These are phyloP conservation scores for Pythium pectinolyticum DNA, from an alignment of 352 stramenopile genomes.

Conservation along the genomic window DNA sequence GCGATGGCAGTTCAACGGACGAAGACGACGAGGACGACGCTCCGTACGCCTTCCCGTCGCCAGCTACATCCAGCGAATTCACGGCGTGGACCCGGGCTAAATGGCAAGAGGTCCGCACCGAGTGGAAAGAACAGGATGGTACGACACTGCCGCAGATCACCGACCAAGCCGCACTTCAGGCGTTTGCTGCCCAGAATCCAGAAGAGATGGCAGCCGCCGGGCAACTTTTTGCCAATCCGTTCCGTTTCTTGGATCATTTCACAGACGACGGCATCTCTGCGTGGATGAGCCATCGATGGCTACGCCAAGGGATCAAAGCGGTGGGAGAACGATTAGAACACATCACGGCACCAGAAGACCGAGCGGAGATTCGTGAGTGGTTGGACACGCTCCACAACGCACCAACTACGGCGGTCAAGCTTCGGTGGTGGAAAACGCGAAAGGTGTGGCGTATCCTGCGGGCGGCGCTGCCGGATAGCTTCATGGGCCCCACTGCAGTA, in stretches of 20 bases:
- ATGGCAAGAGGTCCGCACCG: background rate
- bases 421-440: background rate
- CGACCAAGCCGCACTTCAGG: background rate
- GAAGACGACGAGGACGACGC: background rate
- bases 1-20: background rate
- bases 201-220: background rate
- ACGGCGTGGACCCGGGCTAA: background rate
- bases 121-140: background rate
- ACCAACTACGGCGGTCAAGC: background rate
- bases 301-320: too few species aligned
- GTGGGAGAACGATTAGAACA: background rate
- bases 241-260: background rate
- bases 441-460: background rate
- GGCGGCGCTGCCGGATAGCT: too few species aligned
- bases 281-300: background rate
- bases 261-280: background rate
- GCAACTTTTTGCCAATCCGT: background rate
- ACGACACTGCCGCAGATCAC: background rate
- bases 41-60: background rate
- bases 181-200: background rate
- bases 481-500: too few species aligned
- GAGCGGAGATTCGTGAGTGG: background rate
- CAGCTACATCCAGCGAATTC: background rate
- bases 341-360: background rate
- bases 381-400: background rate